Base-by-base conservation (phyloP, 139 green algal genomes). In the Diplosphaera chodatii region DNA sequence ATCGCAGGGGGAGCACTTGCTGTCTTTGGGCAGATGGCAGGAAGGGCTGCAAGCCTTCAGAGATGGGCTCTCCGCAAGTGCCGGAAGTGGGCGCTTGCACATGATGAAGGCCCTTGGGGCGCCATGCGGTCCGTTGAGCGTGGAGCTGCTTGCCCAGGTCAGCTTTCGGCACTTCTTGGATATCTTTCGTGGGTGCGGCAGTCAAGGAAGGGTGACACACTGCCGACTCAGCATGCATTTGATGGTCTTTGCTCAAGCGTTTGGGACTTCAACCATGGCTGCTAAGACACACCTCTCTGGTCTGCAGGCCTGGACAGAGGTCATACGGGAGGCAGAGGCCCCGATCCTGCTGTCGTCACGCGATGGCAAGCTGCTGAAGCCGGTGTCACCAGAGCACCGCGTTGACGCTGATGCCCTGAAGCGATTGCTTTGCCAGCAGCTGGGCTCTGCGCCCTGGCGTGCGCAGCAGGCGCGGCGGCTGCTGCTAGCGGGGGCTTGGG, bases 331-430 rank as follows among this genome's bases (percentile, higher is more conserved):
- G 16, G 79, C 69, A 20, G 68, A 84, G 55, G 32, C 21, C 4
- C 78, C 78, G 34, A 65, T 71, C 56, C 73, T 55, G 23, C 66
- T 86, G 8, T 84, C 77, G 37, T 41, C 23, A 1, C 66, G 80
- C 1, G 80, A 86, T 25, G 80, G 80, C 29, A 72, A 59, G 34
- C 66, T 79, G 6, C 66, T 86, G 22, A 76, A 76, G 69, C 65
- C 32, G 3, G 70, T 86, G 28, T 74, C 78, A 0, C 32, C 32
- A 0, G 56, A 75, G 63, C 41, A 55, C 33, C 69, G 68, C 20
- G 59, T 85, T 32, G 27, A 13, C 1, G 23, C 29, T 23, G 41
- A 55, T 1, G 56, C 68, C 1, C 69, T 83, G 31, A 25, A 55
- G 48, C 40, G 66, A 0, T 32, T 13, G 29, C 55, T 80, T 30